phyloP scores from a whole-genome alignment of 257 asterid species.

The Prunella vulgaris region DNA sequence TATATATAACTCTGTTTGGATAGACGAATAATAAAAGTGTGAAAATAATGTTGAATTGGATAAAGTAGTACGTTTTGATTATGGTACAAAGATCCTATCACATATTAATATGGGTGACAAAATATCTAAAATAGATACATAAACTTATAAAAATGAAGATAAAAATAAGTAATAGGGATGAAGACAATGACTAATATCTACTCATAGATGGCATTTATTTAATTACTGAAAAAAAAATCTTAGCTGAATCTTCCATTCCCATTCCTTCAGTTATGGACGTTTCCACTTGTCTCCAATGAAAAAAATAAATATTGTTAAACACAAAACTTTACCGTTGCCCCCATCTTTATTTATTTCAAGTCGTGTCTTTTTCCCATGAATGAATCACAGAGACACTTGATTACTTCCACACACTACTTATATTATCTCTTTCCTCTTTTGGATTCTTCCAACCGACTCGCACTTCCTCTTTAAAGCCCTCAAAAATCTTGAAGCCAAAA shows the following conservation, averaged over 20 bases:
- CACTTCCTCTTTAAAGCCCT: neutral
- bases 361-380: conserved; percentile 3
- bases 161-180: too few relatives aligned
- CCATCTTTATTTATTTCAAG: neutral
- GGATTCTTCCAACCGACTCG: conserved; percentile 21
- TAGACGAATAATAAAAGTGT: too few relatives aligned
- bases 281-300: conserved; percentile 18
- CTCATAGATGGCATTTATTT: too few relatives aligned
- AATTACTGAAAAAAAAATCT: neutral
- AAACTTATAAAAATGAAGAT: too few relatives aligned
- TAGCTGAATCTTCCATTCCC: neutral
- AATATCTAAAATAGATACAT: too few relatives aligned
- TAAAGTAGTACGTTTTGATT: too few relatives aligned
- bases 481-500: neutral
- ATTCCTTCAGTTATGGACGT: conserved; percentile 14
- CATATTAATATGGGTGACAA: too few relatives aligned
- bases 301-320: neutral
- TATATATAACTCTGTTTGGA: too few relatives aligned
- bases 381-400: conserved; percentile 19
- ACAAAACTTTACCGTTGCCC: neutral
- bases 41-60: too few relatives aligned
- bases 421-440: neutral
- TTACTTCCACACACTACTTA: conserved; percentile 30
- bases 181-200: too few relatives aligned
- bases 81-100: too few relatives aligned